phyloP scores from a whole-genome alignment of 352 stramenopile species.

The Globisporangium splendens region DNA sequence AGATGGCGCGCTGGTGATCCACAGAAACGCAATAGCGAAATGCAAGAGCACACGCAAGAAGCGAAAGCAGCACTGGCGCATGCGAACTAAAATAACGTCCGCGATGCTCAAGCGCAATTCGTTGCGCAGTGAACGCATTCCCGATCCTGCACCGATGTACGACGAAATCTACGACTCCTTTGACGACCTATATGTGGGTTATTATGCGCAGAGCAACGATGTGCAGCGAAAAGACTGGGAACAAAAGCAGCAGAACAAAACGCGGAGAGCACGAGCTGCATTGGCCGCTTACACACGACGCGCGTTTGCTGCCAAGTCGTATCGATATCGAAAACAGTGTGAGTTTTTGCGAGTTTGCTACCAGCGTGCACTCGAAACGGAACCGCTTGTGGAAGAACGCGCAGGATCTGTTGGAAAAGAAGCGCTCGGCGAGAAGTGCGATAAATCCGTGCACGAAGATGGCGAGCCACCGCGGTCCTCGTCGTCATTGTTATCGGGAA shows the following conservation, averaged over 20 bases:
- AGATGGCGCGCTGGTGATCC: background rate
- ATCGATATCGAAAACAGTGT: slow-evolving; percentile 53
- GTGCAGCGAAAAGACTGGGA: slow-evolving; percentile 6
- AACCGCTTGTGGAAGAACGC: slow-evolving; percentile 16
- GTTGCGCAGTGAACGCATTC: slow-evolving; percentile 15
- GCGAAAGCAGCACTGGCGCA: slow-evolving; percentile 1
- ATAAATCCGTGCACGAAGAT: background rate
- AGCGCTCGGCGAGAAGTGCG: background rate
- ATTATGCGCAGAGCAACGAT: slow-evolving; percentile 4
- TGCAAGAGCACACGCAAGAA: slow-evolving; percentile 4
- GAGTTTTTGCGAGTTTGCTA: slow-evolving; percentile 70
- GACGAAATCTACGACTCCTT: slow-evolving; percentile 59
- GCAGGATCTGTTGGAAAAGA: slow-evolving; percentile 1
- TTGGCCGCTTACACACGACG: slow-evolving; percentile 34
- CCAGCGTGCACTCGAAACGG: slow-evolving; percentile 38
- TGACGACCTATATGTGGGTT: slow-evolving; percentile 45
- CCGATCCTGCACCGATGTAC: slow-evolving; percentile 22
- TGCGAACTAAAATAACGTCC: slow-evolving; percentile 2
- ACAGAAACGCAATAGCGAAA: slow-evolving; percentile 3
- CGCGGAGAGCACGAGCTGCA: slow-evolving; percentile 23
- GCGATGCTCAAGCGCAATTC: slow-evolving; percentile 14
- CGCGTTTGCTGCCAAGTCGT: slow-evolving; percentile 39
- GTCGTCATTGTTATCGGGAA: background rate
- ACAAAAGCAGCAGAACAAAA: slow-evolving; percentile 13
- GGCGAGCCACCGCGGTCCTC: background rate